Percentiles rank a stretch among this genome's conserved stretches.
These are phyloP conservation scores for Hypoxylon lienhwacheense DNA, from an alignment of 495 filamentous ascomycete species.

Conservation along the genomic window DNA sequence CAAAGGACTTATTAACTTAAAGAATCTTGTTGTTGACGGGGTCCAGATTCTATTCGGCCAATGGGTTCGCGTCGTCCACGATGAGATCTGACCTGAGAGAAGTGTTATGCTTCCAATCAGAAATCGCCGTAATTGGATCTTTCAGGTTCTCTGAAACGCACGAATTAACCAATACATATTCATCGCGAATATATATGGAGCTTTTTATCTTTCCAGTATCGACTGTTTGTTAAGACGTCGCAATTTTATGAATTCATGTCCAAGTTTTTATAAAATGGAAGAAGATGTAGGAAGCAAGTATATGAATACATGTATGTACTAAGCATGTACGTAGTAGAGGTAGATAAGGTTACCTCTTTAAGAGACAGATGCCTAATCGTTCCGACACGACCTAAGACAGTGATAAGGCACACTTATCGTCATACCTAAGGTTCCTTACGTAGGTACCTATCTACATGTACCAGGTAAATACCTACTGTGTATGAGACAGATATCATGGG, in stretches of 20 bases:
- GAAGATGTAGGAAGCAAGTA: not conserved
- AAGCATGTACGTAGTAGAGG: not conserved
- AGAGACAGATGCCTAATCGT: not conserved
- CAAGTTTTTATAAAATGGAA: too few species aligned
- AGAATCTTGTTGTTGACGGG: too few species aligned
- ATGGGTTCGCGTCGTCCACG: constrained; percentile 20
- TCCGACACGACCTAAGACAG: not conserved
- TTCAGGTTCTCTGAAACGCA: constrained; percentile 19
- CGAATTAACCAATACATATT: constrained; percentile 24
- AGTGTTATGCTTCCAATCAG: constrained; percentile 24
- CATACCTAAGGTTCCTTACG: not conserved
- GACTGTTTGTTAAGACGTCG: not conserved
- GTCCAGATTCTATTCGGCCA: too few species aligned
- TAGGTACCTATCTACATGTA: not conserved
- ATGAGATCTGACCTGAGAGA: constrained; percentile 12
- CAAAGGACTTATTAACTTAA: too few species aligned
- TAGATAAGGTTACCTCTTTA: constrained; percentile 10
- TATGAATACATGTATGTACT: constrained; percentile 1
- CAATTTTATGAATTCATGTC: constrained; percentile 1
- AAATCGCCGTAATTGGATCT: constrained; percentile 8
- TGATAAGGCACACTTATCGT: not conserved
- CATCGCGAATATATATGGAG: constrained; percentile 2
- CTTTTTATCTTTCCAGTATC: constrained; percentile 4
- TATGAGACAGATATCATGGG: too few species aligned
- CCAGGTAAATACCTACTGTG: too few species aligned